These are phyloP conservation scores for Naganishia vishniacii DNA, from an alignment of 768 basidiomycete genomes.

Conservation along the genomic window DNA sequence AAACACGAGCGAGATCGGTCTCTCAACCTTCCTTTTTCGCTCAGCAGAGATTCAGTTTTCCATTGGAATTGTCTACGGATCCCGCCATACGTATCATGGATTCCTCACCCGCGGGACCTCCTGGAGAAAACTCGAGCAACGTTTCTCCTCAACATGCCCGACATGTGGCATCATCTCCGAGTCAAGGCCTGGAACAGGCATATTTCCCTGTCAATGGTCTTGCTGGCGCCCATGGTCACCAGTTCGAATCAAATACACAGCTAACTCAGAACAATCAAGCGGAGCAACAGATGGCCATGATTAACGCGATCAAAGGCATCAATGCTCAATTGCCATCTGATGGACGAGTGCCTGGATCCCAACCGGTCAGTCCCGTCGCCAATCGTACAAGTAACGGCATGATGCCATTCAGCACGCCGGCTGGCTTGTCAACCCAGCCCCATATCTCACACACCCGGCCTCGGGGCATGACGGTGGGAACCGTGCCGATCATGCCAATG, in stretches of 20 bases:
- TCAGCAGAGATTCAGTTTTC: constrained; percentile 11
- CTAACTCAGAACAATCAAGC: constrained; percentile 34
- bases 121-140: constrained; percentile 38
- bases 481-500: constrained; percentile 6
- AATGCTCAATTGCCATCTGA: not conserved
- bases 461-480: constrained; percentile 14
- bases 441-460: not conserved
- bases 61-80: not conserved
- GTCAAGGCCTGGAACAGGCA: constrained; percentile 9
- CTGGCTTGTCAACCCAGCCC: not conserved
- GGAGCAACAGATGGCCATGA: constrained; percentile 49
- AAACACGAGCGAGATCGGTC: constrained; percentile 16
- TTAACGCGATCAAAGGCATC: constrained; percentile 15
- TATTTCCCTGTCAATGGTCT: constrained; percentile 6
- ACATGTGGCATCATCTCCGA: constrained; percentile 15
- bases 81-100: not conserved
- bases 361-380: not conserved
- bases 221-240: not conserved
- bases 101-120: constrained; percentile 34
- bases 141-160: constrained; percentile 34
- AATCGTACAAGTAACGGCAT: not conserved
- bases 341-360: not conserved
- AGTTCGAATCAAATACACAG: not conserved
- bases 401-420: constrained; percentile 10
- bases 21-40: constrained; percentile 21